A percentile compares a stretch with the other conserved stretches of the same genome.
Conservation (phyloP, 495 filamentous ascomycete species). For the Corynascus novoguineensis region DNA sequence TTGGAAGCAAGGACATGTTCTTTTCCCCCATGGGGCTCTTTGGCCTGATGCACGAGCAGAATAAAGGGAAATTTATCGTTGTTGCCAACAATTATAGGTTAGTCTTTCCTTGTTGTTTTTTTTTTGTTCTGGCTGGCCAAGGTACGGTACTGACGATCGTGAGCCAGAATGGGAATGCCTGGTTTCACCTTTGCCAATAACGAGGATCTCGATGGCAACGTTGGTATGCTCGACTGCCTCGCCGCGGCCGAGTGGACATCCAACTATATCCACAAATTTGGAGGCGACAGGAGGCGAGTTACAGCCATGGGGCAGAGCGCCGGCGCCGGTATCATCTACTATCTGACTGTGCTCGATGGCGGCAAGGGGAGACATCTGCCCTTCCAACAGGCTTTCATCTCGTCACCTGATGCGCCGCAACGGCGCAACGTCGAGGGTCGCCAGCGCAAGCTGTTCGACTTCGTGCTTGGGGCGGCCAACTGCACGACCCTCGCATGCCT, state of each 20-base stretch:
- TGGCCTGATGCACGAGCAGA: neutral
- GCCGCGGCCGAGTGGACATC: slow-evolving; percentile 9
- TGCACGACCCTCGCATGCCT: neutral
- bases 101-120: no score
- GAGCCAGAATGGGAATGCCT: neutral
- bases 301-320: slow-evolving; percentile 12
- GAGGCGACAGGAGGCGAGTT: neutral
- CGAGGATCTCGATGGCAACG: slow-evolving; percentile 6
- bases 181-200: neutral
- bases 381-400: slow-evolving; percentile 7
- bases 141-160: neutral
- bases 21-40: slow-evolving; percentile 4
- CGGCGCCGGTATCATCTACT: slow-evolving; percentile 6
- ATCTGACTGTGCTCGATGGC: slow-evolving; percentile 1
- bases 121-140: no score
- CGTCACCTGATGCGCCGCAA: neutral
- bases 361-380: slow-evolving; percentile 6
- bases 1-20: slow-evolving; percentile 14
- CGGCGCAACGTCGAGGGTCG: neutral
- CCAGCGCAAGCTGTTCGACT: neutral
- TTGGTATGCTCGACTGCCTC: slow-evolving; percentile 13
- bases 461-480: neutral
- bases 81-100: slow-evolving; percentile 13
- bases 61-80: slow-evolving; percentile 1
- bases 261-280: slow-evolving; percentile 2